phyloP scores from a whole-genome alignment of 208 protist species.

The Trypanosoma caninum region DNA sequence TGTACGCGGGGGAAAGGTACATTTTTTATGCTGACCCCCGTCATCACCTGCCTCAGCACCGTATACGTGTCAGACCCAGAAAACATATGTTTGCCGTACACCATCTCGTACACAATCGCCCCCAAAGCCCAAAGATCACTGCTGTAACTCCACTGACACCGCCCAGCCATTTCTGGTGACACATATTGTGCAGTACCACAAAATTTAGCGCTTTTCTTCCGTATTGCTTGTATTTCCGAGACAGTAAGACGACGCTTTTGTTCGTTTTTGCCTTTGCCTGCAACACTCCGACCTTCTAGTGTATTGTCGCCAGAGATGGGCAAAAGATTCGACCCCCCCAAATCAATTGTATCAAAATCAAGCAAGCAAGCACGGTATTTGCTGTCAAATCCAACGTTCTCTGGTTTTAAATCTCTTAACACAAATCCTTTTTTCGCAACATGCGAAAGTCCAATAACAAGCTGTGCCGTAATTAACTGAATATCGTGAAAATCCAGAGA shows the following conservation, averaged over 20 bases:
- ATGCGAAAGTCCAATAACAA: conserved; percentile 57
- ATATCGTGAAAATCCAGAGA: conserved; percentile 80
- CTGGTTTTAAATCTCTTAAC: conserved; percentile 88
- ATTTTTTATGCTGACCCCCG: conserved; percentile 21
- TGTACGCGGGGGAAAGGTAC: conserved; percentile 53
- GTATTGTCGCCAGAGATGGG: conserved; percentile 57
- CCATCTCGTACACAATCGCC: conserved; percentile 91
- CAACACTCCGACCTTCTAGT: conserved; percentile 20
- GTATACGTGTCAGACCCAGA: conserved; percentile 51
- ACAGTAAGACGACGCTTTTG: conserved; percentile 59
- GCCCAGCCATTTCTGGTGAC: conserved; percentile 92
- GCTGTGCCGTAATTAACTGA: conserved; percentile 82
- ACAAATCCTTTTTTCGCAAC: conserved; percentile 59
- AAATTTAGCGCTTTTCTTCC: conserved; percentile 74
- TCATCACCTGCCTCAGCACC: conserved; percentile 72
- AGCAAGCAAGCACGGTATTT: conserved; percentile 78
- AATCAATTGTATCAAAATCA: conserved; percentile 88
- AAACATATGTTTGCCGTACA: conserved; percentile 87
- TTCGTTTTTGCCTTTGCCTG: conserved; percentile 3
- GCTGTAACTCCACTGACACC: conserved; percentile 91
- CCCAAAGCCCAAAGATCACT: conserved; percentile 94
- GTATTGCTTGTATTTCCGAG: conserved; percentile 81
- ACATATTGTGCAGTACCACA: conserved; percentile 94
- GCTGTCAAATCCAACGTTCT: conserved; percentile 84
- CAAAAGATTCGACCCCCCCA: conserved; percentile 21